phyloP scores from a whole-genome alignment of 257 asterid species.

The Nicotiana noctiflora region DNA sequence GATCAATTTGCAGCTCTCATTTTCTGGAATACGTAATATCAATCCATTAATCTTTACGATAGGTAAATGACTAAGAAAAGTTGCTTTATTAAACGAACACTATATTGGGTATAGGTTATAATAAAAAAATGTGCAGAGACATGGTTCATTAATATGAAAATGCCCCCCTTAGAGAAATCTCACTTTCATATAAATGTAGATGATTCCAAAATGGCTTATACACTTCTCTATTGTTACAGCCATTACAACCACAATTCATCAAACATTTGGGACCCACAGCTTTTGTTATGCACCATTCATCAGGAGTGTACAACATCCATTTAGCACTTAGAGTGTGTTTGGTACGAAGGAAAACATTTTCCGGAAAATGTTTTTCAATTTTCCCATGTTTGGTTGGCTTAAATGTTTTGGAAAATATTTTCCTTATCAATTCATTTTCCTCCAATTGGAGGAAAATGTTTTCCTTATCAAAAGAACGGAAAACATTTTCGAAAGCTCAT shows the following conservation, averaged over 20 bases:
- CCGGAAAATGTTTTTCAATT: too few relatives aligned
- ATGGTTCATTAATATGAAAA: neutral
- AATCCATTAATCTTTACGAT: too few relatives aligned
- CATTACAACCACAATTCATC: slow-evolving; percentile 8
- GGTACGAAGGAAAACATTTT: too few relatives aligned
- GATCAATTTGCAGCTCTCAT: neutral
- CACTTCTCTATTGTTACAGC: neutral
- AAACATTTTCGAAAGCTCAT: too few relatives aligned
- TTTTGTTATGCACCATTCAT: neutral
- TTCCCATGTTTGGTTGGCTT: too few relatives aligned
- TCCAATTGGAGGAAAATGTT: too few relatives aligned
- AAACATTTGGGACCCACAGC: slow-evolving; percentile 6
- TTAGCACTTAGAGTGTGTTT: too few relatives aligned
- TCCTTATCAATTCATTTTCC: too few relatives aligned
- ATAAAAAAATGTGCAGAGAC: neutral
- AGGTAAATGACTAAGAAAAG: neutral
- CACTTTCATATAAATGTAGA: neutral
- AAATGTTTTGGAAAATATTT: too few relatives aligned
- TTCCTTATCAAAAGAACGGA: too few relatives aligned
- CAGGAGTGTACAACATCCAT: neutral
- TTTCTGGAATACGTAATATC: neutral
- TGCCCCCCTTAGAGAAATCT: neutral
- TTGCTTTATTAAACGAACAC: neutral
- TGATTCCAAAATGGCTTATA: neutral
- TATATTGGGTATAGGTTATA: neutral